Percentiles rank a stretch among this genome's conserved stretches.
phyloP scores from a whole-genome alignment of 345 rosid species.

The Psidium guajava region DNA sequence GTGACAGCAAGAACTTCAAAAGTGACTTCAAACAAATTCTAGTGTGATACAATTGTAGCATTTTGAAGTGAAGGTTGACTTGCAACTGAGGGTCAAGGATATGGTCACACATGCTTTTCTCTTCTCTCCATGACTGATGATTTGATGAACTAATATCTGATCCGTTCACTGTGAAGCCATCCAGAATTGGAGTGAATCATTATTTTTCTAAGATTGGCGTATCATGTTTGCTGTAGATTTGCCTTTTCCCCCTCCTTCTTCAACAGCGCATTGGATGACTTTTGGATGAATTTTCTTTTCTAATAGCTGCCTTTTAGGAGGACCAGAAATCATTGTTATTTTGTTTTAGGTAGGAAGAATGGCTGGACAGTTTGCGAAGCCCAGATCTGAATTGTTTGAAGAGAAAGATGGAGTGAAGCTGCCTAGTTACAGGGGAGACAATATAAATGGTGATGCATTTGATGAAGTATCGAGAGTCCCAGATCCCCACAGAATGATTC shows the following conservation, averaged over 20 bases:
- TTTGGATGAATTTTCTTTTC: not conserved
- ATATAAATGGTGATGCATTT: slow-evolving; percentile 27
- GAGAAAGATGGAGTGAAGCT: slow-evolving; percentile 28
- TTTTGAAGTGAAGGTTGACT: not conserved
- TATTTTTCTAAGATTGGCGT: not conserved
- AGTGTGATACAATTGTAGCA: not conserved
- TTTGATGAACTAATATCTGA: not conserved
- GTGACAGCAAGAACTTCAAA: not conserved
- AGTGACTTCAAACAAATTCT: not conserved
- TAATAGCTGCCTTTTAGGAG: not conserved
- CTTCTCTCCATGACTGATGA: not conserved
- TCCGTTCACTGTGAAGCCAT: not conserved
- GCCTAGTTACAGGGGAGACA: slow-evolving; percentile 35
- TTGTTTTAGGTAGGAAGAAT: slow-evolving; percentile 27
- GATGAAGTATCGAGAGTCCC: slow-evolving; percentile 22
- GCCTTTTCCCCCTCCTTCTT: not conserved
- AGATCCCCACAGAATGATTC: slow-evolving; percentile 29
- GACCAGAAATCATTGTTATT: not conserved
- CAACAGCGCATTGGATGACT: not conserved
- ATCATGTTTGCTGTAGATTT: not conserved
- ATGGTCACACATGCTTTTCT: not conserved
- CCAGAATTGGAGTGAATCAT: not conserved
- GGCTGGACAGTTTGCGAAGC: slow-evolving; percentile 38
- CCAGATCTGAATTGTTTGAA: slow-evolving; percentile 29
- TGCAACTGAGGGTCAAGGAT: not conserved